phyloP scores from a whole-genome alignment of 176 grass and related monocot genomes.

The Cymbopogon citratus region DNA sequence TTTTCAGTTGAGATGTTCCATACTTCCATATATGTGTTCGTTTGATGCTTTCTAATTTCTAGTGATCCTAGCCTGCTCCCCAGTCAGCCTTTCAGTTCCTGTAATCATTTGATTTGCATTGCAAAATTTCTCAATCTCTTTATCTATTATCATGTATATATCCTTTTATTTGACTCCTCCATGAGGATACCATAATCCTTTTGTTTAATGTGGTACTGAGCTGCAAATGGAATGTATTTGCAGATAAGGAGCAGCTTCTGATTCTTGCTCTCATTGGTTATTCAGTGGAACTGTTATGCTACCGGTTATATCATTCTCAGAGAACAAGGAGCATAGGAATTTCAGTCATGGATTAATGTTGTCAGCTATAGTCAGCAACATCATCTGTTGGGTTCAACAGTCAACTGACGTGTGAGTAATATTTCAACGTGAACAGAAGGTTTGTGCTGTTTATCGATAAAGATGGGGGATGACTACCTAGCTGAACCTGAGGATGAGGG shows the following conservation, averaged over 20 bases:
- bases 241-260: slow-evolving; percentile 33
- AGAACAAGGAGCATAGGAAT: not conserved
- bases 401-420: not conserved
- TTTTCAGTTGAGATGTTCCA: not conserved
- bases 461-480: slow-evolving; percentile 64
- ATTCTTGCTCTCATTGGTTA: slow-evolving; percentile 6
- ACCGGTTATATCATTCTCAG: not conserved
- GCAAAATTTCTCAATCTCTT: not conserved
- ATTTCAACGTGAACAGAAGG: slow-evolving; percentile 22
- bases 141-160: not conserved
- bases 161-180: not conserved
- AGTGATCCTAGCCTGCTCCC: slow-evolving; percentile 2
- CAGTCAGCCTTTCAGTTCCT: not conserved
- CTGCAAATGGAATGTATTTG: not conserved
- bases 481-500: slow-evolving; percentile 57
- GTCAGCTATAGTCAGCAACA: not conserved
- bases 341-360: slow-evolving; percentile 2
- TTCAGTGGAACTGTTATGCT: not conserved
- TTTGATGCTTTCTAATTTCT: not conserved
- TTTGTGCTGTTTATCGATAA: not conserved
- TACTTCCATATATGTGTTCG: not conserved
- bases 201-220: not conserved
- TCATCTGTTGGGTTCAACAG: not conserved
- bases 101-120: not conserved
- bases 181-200: not conserved